Evolutionary conservation across 306 rosid genomes (phyloP).

Genomic region (Arachis hypogaea): DNA sequence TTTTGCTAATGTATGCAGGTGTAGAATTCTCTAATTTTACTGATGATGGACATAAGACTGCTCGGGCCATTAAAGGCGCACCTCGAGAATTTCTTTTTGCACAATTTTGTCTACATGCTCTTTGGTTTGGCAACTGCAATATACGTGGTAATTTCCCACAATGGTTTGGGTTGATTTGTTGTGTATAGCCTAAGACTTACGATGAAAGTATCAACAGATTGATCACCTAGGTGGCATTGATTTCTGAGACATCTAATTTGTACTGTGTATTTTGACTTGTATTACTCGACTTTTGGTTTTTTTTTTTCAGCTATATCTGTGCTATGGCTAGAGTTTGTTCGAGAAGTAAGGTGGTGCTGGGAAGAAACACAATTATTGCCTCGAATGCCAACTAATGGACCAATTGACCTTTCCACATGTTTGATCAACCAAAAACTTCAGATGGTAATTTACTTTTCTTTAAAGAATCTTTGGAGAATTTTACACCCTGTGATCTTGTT

Average conservation of each 20-base stretch:
- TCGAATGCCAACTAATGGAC: constrained; percentile 70
- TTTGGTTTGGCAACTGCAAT: constrained; percentile 96
- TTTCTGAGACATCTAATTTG: constrained; percentile 10
- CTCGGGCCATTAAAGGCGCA: constrained; percentile 85
- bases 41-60: constrained; percentile 56
- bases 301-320: constrained; percentile 73
- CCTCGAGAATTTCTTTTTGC: constrained; percentile 82
- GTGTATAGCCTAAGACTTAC: constrained; percentile 22
- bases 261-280: constrained; percentile 39
- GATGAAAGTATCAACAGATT: constrained; percentile 25
- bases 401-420: constrained; percentile 85
- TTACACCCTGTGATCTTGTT: constrained; percentile 20
- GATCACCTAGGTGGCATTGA: constrained; percentile 32
- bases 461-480: constrained; percentile 39
- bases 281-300: constrained; percentile 33
- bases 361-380: constrained; percentile 94
- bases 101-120: constrained; percentile 86
- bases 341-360: constrained; percentile 98
- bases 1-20: constrained; percentile 49
- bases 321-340: constrained; percentile 94
- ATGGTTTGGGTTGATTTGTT: constrained; percentile 40
- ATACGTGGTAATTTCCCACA: constrained; percentile 71
- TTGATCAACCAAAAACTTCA: constrained; percentile 90
- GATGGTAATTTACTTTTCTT: constrained; percentile 63
- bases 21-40: constrained; percentile 50